These are phyloP conservation scores for Didymella keratinophila DNA, from an alignment of 2,329 filamentous ascomycete genomes.

Conservation along the genomic window DNA sequence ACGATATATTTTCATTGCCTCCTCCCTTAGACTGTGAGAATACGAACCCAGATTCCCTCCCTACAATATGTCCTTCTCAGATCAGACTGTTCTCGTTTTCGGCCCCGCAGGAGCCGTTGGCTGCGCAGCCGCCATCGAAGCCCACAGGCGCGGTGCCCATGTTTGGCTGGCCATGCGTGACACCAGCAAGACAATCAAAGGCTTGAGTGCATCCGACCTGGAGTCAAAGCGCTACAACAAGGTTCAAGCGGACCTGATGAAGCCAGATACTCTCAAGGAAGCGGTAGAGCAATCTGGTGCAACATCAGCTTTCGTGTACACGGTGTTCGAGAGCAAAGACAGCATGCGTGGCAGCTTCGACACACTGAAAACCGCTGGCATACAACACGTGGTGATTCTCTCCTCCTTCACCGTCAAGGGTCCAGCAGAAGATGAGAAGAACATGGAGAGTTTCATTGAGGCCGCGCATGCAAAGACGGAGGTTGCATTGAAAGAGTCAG, in stretches of 20 bases:
- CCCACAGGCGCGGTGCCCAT: slow-evolving; percentile 3
- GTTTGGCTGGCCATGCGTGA: neutral
- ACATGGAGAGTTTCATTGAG: neutral
- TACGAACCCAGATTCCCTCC: neutral
- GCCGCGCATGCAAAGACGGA: neutral
- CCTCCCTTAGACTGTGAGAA: neutral
- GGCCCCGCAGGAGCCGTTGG: slow-evolving; percentile 6
- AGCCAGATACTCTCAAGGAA: neutral
- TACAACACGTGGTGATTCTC: neutral
- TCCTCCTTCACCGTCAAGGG: neutral
- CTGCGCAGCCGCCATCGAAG: slow-evolving; percentile 2
- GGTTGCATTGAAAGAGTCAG: neutral
- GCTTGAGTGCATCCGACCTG: neutral
- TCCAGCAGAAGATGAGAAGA: neutral
- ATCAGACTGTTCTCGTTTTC: slow-evolving; percentile 2
- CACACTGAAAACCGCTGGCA: neutral
- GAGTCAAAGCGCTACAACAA: neutral
- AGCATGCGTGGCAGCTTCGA: neutral
- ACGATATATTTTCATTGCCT: neutral
- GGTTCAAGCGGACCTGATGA: neutral
- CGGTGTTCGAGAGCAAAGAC: neutral
- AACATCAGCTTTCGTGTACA: neutral
- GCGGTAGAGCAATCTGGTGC: neutral
- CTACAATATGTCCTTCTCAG: neutral
- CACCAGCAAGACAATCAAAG: neutral